phyloP scores from a whole-genome alignment of 768 basidiomycete genomes.

The Lentinus brumalis region DNA sequence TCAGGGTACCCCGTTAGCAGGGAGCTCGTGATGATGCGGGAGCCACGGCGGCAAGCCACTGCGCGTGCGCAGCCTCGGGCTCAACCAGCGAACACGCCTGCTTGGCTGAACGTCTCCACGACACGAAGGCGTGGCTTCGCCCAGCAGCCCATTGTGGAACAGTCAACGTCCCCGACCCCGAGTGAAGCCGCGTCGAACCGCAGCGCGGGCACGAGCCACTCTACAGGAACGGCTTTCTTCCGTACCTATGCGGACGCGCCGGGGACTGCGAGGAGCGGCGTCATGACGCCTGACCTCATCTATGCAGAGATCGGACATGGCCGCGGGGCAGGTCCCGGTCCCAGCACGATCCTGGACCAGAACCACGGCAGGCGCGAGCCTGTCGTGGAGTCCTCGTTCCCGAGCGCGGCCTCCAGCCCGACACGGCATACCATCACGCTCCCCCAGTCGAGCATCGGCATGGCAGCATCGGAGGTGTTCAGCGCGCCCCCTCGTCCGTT shows the following conservation, averaged over 20 bases:
- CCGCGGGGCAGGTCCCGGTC: constrained; percentile 45
- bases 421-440: constrained; percentile 2
- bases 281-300: constrained; percentile 70
- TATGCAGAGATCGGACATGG: constrained; percentile 81
- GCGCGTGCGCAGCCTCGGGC: constrained; percentile 21
- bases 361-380: constrained; percentile 9
- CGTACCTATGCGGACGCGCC: constrained; percentile 53
- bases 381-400: constrained; percentile 3
- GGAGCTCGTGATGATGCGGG: constrained; percentile 27
- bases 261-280: constrained; percentile 43
- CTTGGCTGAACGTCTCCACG: constrained; percentile 27
- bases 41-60: constrained; percentile 18
- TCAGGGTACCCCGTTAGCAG: neutral
- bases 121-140: constrained; percentile 56
- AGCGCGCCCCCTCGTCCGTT: constrained; percentile 6
- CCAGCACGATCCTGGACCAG: constrained; percentile 20
- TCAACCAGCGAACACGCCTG: constrained; percentile 11
- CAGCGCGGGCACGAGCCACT: constrained; percentile 53
- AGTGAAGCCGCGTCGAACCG: constrained; percentile 62
- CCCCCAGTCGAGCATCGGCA: constrained; percentile 10
- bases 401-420: constrained; percentile 8
- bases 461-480: constrained; percentile 10
- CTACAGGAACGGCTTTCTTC: constrained; percentile 63
- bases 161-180: constrained; percentile 51
- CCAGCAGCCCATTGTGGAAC: constrained; percentile 61